Conservation (phyloP, 163 green algal species). For the Prototheca cutis region DNA sequence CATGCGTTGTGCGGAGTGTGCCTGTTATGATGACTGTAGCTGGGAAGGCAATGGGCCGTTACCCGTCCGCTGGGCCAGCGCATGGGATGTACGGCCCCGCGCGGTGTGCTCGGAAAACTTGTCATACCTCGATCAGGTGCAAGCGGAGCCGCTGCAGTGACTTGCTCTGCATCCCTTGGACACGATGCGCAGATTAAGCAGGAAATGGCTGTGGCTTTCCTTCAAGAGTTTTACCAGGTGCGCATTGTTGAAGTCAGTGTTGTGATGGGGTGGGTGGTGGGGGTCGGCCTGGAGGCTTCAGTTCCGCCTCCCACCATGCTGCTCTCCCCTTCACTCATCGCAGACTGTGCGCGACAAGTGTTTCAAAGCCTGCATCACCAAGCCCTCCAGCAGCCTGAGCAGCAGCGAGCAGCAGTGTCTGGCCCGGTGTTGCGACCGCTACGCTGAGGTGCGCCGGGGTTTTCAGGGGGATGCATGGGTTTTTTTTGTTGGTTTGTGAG, state of each 20-base stretch:
- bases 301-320: neutral
- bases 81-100: too few relatives aligned
- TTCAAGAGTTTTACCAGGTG: slow-evolving; percentile 35
- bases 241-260: too few relatives aligned
- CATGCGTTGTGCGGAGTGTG: too few relatives aligned
- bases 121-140: too few relatives aligned
- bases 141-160: too few relatives aligned
- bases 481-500: too few relatives aligned
- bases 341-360: slow-evolving; percentile 70
- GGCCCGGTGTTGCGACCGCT: slow-evolving; percentile 61
- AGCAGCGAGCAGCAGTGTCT: slow-evolving; percentile 62
- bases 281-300: neutral
- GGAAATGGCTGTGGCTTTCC: slow-evolving; percentile 27
- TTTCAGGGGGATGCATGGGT: too few relatives aligned
- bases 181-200: slow-evolving; percentile 39
- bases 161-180: too few relatives aligned
- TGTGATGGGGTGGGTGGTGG: neutral
- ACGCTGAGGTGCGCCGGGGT: slow-evolving; percentile 3
- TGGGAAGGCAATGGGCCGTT: too few relatives aligned
- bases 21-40: too few relatives aligned
- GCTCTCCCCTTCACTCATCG: neutral
- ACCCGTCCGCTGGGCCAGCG: too few relatives aligned
- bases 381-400: slow-evolving; percentile 47
- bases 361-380: slow-evolving; percentile 69
- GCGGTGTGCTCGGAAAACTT: too few relatives aligned